Conservation (phyloP, 352 stramenopile species). For the Globisporangium iwayamae region DNA sequence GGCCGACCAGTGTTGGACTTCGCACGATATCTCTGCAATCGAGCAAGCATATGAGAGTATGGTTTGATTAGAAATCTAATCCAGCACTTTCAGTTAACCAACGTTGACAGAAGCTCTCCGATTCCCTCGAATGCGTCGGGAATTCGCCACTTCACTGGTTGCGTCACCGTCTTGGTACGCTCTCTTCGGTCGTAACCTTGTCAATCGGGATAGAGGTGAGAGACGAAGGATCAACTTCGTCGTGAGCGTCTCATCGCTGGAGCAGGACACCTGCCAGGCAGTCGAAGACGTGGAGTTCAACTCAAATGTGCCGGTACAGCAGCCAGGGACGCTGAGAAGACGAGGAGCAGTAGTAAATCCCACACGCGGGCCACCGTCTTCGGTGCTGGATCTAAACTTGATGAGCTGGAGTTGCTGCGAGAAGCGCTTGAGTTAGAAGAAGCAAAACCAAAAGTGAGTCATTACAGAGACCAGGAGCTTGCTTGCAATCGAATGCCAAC, state of each 20-base stretch:
- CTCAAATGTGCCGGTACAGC: neutral
- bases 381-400: neutral
- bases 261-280: slow-evolving; percentile 3
- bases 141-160: neutral
- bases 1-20: neutral
- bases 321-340: neutral
- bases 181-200: neutral
- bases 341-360: neutral
- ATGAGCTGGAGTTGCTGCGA: neutral
- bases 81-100: neutral
- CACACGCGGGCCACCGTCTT: neutral
- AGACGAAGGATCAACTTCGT: neutral
- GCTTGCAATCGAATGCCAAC: too few species aligned
- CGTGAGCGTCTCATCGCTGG: neutral
- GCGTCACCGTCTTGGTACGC: slow-evolving; percentile 1
- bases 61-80: neutral
- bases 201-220: slow-evolving; percentile 1
- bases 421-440: neutral
- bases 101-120: slow-evolving; percentile 2
- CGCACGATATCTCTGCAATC: neutral
- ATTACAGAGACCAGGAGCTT: too few species aligned
- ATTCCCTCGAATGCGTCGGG: neutral
- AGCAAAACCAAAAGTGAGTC: neutral
- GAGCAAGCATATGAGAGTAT: neutral
- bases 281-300: slow-evolving; percentile 5